phyloP scores from a whole-genome alignment of 2,329 filamentous ascomycete genomes.

The Metarhizium rileyi region DNA sequence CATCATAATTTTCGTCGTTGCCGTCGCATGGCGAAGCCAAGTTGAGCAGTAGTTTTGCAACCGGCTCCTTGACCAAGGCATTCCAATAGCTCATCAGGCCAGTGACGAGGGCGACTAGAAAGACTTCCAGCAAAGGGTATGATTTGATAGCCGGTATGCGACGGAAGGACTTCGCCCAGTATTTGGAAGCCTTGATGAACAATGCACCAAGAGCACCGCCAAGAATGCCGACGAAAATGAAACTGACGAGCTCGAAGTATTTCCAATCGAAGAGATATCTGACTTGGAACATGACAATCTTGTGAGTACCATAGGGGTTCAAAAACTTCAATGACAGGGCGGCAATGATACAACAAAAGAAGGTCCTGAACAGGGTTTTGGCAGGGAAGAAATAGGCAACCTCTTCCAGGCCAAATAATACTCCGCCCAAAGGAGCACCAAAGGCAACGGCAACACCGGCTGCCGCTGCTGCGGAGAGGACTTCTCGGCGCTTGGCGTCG shows the following conservation, averaged over 20 bases:
- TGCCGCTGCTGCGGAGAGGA: slow-evolving; percentile 85
- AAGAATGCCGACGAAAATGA: slow-evolving; percentile 76
- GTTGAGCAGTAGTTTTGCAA: slow-evolving; percentile 84
- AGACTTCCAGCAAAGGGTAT: slow-evolving; percentile 77
- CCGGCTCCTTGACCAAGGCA: slow-evolving; percentile 74
- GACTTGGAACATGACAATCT: slow-evolving; percentile 95
- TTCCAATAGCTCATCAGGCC: slow-evolving; percentile 91
- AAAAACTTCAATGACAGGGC: slow-evolving; percentile 88
- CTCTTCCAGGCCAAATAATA: slow-evolving; percentile 89
- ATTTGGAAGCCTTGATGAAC: slow-evolving; percentile 90
- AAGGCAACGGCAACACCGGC: slow-evolving; percentile 92
- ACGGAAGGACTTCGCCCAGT: slow-evolving; percentile 85
- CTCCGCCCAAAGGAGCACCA: slow-evolving; percentile 76
- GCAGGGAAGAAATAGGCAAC: slow-evolving; percentile 96
- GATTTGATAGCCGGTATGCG: slow-evolving; percentile 71
- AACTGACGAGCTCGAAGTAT: slow-evolving; percentile 79
- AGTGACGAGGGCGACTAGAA: slow-evolving; percentile 77
- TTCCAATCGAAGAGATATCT: slow-evolving; percentile 87
- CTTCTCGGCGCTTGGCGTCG: slow-evolving; percentile 86
- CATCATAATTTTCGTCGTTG: slow-evolving; percentile 50
- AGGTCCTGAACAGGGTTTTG: slow-evolving; percentile 93
- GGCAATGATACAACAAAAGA: slow-evolving; percentile 94
- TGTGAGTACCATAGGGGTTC: slow-evolving; percentile 90
- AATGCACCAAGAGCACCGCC: slow-evolving; percentile 79
- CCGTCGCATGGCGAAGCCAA: slow-evolving; percentile 79